These are phyloP conservation scores for Anthracocystis walkeri DNA, from an alignment of 1,284 basidiomycete genomes.

Conservation along the genomic window DNA sequence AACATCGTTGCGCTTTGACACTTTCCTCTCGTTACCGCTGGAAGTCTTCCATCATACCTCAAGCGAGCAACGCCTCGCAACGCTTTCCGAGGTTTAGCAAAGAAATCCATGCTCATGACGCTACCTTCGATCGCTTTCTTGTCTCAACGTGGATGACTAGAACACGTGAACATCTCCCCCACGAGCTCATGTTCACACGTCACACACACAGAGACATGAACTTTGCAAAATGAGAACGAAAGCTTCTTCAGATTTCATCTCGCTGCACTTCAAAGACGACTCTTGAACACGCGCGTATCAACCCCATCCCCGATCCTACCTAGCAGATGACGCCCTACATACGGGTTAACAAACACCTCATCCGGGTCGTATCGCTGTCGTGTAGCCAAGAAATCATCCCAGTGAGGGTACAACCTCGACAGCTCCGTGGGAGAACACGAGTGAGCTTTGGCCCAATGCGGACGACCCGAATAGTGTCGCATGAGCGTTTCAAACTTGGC, in stretches of 20 bases:
- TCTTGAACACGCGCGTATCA: slow-evolving; percentile 55
- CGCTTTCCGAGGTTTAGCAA: no score
- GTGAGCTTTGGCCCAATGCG: slow-evolving; percentile 98
- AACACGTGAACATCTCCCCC: not conserved
- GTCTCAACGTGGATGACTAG: no score
- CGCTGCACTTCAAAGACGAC: slow-evolving; percentile 14
- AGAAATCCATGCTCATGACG: no score
- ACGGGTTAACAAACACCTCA: slow-evolving; percentile 78
- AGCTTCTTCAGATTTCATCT: not conserved
- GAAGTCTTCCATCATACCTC: no score
- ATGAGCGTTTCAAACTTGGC: slow-evolving; percentile 82
- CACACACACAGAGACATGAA: not conserved
- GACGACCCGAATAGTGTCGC: slow-evolving; percentile 80
- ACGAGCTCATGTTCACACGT: not conserved
- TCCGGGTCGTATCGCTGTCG: slow-evolving; percentile 81
- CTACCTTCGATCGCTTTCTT: no score
- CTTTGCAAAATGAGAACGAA: not conserved
- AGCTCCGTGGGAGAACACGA: slow-evolving; percentile 78
- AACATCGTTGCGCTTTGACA: no score
- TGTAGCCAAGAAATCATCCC: slow-evolving; percentile 82
- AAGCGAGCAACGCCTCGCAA: no score
- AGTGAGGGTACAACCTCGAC: slow-evolving; percentile 81
- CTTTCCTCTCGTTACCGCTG: no score
- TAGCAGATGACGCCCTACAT: slow-evolving; percentile 73
- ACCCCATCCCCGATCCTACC: slow-evolving; percentile 68